Evolutionary conservation across 1,284 basidiomycete genomes (phyloP).

Genomic region (Cryptococcus sp.): DNA sequence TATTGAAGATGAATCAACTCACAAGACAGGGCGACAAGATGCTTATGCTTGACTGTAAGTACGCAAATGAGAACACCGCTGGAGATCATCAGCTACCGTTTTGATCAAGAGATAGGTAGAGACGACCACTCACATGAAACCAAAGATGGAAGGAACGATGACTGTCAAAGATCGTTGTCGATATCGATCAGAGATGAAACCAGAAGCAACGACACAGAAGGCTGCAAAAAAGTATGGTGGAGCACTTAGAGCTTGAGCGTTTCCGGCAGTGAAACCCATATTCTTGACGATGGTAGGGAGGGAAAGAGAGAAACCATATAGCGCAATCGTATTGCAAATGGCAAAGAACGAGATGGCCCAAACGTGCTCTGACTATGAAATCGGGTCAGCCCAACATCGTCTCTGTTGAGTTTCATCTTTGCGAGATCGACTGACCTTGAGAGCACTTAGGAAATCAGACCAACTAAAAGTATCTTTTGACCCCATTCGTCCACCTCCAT

Average conservation of each 20-base stretch:
- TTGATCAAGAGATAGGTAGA: background rate
- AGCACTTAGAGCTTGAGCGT: conserved; percentile 9
- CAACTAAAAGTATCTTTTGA: conserved; percentile 1
- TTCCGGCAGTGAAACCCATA: conserved; percentile 15
- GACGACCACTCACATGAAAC: conserved; percentile 8
- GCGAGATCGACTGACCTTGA: conserved; percentile 13
- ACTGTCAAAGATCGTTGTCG: background rate
- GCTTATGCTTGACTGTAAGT: conserved; percentile 12
- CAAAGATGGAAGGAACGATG: conserved; percentile 7
- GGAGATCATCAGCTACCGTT: background rate
- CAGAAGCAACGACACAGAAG: background rate
- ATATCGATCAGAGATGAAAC: background rate
- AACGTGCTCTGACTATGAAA: conserved; percentile 15
- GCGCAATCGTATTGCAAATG: conserved; percentile 15
- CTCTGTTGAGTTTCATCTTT: background rate
- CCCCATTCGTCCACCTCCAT: conserved; percentile 3
- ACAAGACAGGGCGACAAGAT: conserved; percentile 21
- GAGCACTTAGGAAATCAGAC: conserved; percentile 6
- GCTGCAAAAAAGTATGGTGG: conserved; percentile 19
- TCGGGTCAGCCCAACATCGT: background rate
- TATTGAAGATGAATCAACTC: background rate
- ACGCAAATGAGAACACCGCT: background rate
- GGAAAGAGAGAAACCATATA: conserved; percentile 13
- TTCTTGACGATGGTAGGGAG: conserved; percentile 17
- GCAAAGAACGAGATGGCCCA: conserved; percentile 13